Percentiles rank a stretch among this genome's conserved stretches.
phyloP scores from a whole-genome alignment of 805 yeast genomes.

The Diddensiella santjacobensis region DNA sequence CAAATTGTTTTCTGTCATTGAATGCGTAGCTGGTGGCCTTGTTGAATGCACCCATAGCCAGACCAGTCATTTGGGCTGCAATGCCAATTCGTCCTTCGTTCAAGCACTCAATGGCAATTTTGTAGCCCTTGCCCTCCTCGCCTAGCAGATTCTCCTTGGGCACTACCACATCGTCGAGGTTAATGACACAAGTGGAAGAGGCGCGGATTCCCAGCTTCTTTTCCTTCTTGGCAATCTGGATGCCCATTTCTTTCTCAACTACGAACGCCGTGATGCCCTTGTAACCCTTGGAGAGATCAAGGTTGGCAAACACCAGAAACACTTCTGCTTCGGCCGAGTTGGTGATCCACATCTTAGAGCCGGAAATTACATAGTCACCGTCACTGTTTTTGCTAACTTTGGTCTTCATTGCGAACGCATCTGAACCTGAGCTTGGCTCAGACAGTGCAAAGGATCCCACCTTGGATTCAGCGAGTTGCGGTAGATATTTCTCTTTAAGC shows the following conservation, averaged over 20 bases:
- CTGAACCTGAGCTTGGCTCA: conserved; percentile 42
- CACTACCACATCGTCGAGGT: conserved; percentile 39
- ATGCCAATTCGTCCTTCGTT: conserved; percentile 46
- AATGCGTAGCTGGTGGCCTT: conserved; percentile 38
- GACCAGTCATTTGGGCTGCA: conserved; percentile 45
- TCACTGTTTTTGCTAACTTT: conserved; percentile 37
- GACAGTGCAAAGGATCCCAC: conserved; percentile 41
- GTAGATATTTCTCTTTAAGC: conserved; percentile 39
- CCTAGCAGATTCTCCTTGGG: conserved; percentile 42
- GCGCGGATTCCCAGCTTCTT: conserved; percentile 43
- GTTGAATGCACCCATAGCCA: conserved; percentile 43
- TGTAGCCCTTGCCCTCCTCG: conserved; percentile 43
- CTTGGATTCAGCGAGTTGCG: conserved; percentile 34
- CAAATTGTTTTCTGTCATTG: conserved; percentile 42
- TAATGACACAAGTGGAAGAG: conserved; percentile 40
- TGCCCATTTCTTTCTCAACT: conserved; percentile 40
- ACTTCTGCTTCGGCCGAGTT: conserved; percentile 42
- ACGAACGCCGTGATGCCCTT: conserved; percentile 44
- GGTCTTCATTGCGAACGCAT: conserved; percentile 42
- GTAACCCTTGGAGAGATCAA: conserved; percentile 41
- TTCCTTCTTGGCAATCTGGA: conserved; percentile 42
- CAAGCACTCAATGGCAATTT: conserved; percentile 42
- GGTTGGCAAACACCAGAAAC: conserved; percentile 40
- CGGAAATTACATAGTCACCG: conserved; percentile 38
- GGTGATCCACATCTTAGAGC: conserved; percentile 46